Evolutionary conservation across 495 filamentous ascomycete genomes (phyloP), one percentile per base, ranked within the genome.

Genomic region (Talaromyces proteolyticus): DNA sequence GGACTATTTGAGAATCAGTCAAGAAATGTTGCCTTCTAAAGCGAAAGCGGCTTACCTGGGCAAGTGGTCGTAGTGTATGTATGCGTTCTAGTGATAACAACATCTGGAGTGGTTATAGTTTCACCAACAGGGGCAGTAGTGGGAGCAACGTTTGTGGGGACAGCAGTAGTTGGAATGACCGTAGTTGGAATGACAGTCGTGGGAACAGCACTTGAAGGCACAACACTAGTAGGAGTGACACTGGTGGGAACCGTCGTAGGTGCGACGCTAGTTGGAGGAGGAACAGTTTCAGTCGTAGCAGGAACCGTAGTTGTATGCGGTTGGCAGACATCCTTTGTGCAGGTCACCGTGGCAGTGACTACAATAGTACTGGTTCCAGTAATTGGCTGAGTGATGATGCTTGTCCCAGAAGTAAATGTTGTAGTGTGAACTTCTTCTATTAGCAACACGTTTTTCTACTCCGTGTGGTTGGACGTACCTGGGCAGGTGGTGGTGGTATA

Each of bases 401-500:
- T 24, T 4, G 47, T 22, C 4, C 47, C 47, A 11, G 47, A 49
- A 41, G 36, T 41, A 16, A 49, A 23, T 1, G 47, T 49, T 22
- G 47, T 23, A 4, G 47, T 49, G 34, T 36, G 29, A 14, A 49
- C 36, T 54, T 34, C n/a, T 34, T 34, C 29, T 10, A 34, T 34
- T 34, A 34, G 29, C 14, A 34, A 34, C 8, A 10, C 29, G 29
- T 34, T 34, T 34, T n/a, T n/a, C n/a, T n/a, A n/a, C n/a, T n/a
- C n/a, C n/a, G n/a, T n/a, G n/a, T n/a, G n/a, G n/a, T n/a, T n/a
- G n/a, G n/a, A 47, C 43, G 3, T 40, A 50, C 47, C 47, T 20
- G 49, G 42, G 29, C 49, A 43, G n/a, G 49, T 52, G 7, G 57
- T 55, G 7, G 57, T 52, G 6, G 44, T 49, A 22, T 54, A 53